phyloP scores from a whole-genome alignment of 83 land plant genomes.

The Picea engelmannii region DNA sequence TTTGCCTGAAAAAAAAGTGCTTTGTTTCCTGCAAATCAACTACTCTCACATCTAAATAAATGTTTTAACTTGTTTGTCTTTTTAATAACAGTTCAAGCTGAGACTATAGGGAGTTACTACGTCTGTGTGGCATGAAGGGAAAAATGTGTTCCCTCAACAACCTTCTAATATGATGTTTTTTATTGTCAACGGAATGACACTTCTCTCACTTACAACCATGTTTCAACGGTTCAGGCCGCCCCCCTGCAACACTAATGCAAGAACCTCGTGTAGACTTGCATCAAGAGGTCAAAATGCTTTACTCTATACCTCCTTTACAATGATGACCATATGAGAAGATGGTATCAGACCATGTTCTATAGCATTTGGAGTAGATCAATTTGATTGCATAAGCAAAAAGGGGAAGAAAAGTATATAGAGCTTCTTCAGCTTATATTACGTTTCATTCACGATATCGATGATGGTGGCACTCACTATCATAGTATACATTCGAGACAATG shows the following conservation, averaged over 20 bases:
- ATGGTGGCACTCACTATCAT: constrained; percentile 15
- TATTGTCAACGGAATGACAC: constrained; percentile 29
- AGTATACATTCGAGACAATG: constrained; percentile 28
- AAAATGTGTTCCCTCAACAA: no score
- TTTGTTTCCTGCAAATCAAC: no score
- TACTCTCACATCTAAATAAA: no score
- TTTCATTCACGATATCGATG: constrained; percentile 20
- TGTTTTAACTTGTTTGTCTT: no score
- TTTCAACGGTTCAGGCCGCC: constrained; percentile 29
- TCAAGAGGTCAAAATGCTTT: constrained; percentile 20
- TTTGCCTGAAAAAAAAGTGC: no score
- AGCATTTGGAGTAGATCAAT: constrained; percentile 19
- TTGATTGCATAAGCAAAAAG: constrained; percentile 7
- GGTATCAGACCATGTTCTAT: constrained; percentile 41
- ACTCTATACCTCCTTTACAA: constrained; percentile 30
- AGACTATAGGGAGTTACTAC: no score
- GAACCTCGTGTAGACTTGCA: not conserved
- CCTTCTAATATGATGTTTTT: no score
- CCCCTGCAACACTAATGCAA: constrained; percentile 11
- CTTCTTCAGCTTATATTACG: constrained; percentile 28
- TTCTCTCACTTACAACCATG: constrained; percentile 38
- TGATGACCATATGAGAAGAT: constrained; percentile 46
- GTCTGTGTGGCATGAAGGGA: no score
- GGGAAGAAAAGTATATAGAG: constrained; percentile 15
- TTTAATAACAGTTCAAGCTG: no score